Conservation (phyloP, 2,329 filamentous ascomycete genomes). For the Pseudogymnoascus sp. region DNA sequence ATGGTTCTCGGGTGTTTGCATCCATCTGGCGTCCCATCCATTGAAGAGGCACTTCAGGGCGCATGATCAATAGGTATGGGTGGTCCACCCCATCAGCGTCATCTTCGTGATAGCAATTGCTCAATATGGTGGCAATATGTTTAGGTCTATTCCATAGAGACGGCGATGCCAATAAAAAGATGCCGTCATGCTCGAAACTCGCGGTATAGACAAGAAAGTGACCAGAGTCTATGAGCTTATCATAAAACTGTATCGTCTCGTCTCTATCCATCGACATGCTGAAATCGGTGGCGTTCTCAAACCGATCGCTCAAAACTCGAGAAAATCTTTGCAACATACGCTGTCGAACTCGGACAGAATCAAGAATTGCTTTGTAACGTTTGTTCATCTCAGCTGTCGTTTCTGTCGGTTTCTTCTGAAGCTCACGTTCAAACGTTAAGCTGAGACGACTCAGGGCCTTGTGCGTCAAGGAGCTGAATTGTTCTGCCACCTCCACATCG, state of each 20-base stretch:
- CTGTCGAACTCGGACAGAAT: slow-evolving; percentile 92
- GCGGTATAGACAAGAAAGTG: slow-evolving; percentile 79
- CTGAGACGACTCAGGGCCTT: slow-evolving; percentile 86
- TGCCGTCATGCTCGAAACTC: slow-evolving; percentile 61
- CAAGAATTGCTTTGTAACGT: slow-evolving; percentile 87
- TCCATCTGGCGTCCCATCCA: slow-evolving; percentile 76
- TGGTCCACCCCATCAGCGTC: slow-evolving; percentile 68
- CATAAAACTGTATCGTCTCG: slow-evolving; percentile 66
- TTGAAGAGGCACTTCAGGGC: slow-evolving; percentile 65
- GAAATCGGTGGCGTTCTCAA: slow-evolving; percentile 94
- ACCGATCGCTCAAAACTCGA: slow-evolving; percentile 79
- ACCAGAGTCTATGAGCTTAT: slow-evolving; percentile 68
- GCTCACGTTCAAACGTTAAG: slow-evolving; percentile 82
- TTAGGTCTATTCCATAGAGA: slow-evolving; percentile 64
- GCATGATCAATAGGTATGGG: slow-evolving; percentile 76
- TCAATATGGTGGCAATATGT: slow-evolving; percentile 78
- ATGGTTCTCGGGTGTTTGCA: slow-evolving; percentile 64
- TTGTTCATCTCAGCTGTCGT: slow-evolving; percentile 86
- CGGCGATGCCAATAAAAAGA: slow-evolving; percentile 79
- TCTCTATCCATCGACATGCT: slow-evolving; percentile 64
- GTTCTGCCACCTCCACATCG: slow-evolving; percentile 93
- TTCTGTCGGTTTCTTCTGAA: slow-evolving; percentile 77
- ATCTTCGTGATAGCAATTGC: slow-evolving; percentile 65
- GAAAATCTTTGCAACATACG: slow-evolving; percentile 95
- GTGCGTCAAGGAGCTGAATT: slow-evolving; percentile 88